Evolutionary conservation across 2,329 filamentous ascomycete species (phyloP), one percentile per base, ranked within the genome.

Genomic region (Botrytis galanthina): DNA sequence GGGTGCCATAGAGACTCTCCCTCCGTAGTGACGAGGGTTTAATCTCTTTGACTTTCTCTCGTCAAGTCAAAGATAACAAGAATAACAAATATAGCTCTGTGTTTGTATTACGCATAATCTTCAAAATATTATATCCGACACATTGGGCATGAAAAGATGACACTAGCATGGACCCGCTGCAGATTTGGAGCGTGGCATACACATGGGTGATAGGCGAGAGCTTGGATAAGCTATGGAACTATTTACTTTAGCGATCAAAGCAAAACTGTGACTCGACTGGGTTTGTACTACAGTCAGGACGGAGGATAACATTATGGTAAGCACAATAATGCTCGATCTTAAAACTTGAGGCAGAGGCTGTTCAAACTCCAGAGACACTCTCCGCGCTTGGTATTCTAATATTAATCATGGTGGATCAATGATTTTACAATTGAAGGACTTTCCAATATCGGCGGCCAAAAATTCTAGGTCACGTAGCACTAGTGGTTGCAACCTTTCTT

Each of bases 101-200:
- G 29, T 42, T 68, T 69, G 7, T 44, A 69, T 16, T 69, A 59
- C 22, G n/a, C 48, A 69, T 57, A 42, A 42, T 57, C 48, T 20
- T 57, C 39, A 69, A 68, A 37, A 69, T 57, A 4, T 32, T 32
- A 69, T 54, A 57, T 69, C 64, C 66, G 66, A 57, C 39, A 42
- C 9, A 59, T 57, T 57, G 51, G 48, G 48, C 66, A 69, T 69
- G 35, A 69, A 57, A 57, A 57, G 37, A 51, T 67, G 63, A 29
- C 22, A 59, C n/a, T 57, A 69, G 64, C 68, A 44, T 70, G 57
- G 59, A 70, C 39, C 39, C 35, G 39, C 29, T 57, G 51, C 51
- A 57, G 51, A n/a, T 63, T 63, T 37, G 29, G 54, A 63, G 39
- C 44, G 68, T 46, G n/a, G 32, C 51, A 60, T 44, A 70, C 68